Evolutionary conservation across 495 filamentous ascomycete genomes (phyloP), one percentile per base, ranked within the genome.

Genomic region (Thozetella sp.): DNA sequence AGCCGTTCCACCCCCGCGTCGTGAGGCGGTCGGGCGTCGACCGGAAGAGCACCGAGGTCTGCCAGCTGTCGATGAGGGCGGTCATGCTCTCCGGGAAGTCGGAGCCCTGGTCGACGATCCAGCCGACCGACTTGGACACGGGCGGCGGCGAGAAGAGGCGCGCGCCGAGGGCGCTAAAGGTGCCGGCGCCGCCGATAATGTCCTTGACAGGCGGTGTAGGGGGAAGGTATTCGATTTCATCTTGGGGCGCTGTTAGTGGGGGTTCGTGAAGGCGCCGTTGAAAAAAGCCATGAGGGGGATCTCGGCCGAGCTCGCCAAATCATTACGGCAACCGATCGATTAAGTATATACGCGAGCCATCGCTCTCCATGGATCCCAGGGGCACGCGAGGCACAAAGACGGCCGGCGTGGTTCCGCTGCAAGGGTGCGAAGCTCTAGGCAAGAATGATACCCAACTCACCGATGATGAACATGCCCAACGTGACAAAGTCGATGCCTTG

Each of bases 401-500:
- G n/a, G n/a, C n/a, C n/a, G n/a, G n/a, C n/a, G n/a, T n/a, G n/a
- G n/a, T n/a, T n/a, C n/a, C n/a, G n/a, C n/a, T n/a, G n/a, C n/a
- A n/a, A n/a, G n/a, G n/a, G n/a, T 26, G 56, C 45, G 11, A 54
- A 58, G 30, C 13, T 30, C 15, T 25, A 50, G 19, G 53, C 40
- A 19, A 53, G 52, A 11, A 50, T 34, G 23, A 48, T 57, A 48
- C 20, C 53, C 53, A 19, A 64, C 71, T 57, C 83, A 96, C 93
- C 93, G 57, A 98, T 90, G 52, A 97, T 97, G 66, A 97, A 93
- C 94, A 97, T 97, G 67, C 92, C 94, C 67, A 98, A 69, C 0
- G 93, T 96, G 63, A 89, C 90, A 67, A 97, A 93, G 59, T 93
- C 90, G 52, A 93, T 85, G 61, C 76, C 75, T 55, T 78, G 77